Evolutionary conservation across 352 stramenopile species (phyloP), one percentile per base, ranked within the genome.

Genomic region (Phytophthora megakarya): DNA sequence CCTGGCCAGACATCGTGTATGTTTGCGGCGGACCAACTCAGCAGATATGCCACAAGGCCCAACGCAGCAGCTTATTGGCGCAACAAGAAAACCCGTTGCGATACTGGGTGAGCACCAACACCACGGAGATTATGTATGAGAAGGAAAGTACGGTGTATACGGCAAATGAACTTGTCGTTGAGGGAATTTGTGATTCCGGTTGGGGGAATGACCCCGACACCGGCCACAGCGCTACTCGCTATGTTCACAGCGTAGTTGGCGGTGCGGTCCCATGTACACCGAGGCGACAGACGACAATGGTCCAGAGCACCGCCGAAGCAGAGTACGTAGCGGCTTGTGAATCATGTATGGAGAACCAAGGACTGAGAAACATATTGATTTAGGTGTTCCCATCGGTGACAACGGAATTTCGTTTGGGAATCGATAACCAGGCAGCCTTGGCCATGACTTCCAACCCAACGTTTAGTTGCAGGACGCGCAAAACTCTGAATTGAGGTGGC

Each of bases 381-480:
- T 44, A 72, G 21, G 32, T 67, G 18, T 61, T 61, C n/a, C 26
- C 50, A 18, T 5, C 47, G 5, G 16, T 39, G 13, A 51, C 22
- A 4, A 37, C 33, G 3, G 28, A 44, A 25, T 13, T 46, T 26
- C 25, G 30, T 6, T 9, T 67, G 19, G 57, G 56, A 10, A 67
- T 72, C 18, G 49, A 72, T 16, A 72, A 72, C 46, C 57, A 55
- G 30, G 40, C 48, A 30, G 64, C 64, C 4, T 46, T 35, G 30
- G 48, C 56, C 0, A 57, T 70, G 52, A 33, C 62, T 30, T 57
- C 49, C 7, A 69, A 63, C n/a, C 50, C 52, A 0, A 56, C 52
- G 3, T 32, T 69, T 19, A 64, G 30, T 19, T 32, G 42, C 13
- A 13, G 52, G 10, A 69, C 38, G 9, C 21, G 52, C 26, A 9